Percentiles rank a stretch among this genome's conserved stretches.
Evolutionary conservation across 2,329 filamentous ascomycete species (phyloP).

Genomic region (Paecilomyces sp.): DNA sequence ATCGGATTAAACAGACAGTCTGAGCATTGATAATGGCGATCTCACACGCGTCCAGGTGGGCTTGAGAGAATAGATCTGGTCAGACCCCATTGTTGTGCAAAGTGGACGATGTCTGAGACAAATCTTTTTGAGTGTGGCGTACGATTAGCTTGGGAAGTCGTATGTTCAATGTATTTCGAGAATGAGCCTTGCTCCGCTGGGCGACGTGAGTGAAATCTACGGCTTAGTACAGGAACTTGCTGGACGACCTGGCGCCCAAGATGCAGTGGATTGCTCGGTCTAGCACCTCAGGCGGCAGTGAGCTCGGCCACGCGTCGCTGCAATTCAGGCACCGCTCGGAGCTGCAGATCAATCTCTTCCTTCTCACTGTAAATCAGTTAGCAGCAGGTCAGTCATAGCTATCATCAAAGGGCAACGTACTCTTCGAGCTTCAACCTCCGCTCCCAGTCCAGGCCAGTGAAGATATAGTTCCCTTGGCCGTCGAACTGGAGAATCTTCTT

Average conservation of each 20-base stretch:
- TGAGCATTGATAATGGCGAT: no score
- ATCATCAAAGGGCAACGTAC: conserved; percentile 32
- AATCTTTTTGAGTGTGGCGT: no score
- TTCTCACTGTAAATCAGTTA: conserved; percentile 55
- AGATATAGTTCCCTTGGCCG: conserved; percentile 84
- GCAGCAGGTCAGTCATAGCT: conserved; percentile 4
- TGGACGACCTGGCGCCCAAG: not conserved
- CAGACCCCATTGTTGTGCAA: no score
- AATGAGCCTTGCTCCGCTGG: not conserved
- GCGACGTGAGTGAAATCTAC: not conserved
- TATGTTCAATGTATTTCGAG: no score
- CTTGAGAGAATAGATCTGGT: no score
- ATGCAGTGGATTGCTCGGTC: not conserved
- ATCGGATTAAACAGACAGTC: no score
- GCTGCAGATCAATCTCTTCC: conserved; percentile 80
- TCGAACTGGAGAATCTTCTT: conserved; percentile 93
- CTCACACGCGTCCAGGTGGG: no score
- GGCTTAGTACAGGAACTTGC: not conserved
- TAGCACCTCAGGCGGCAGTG: conserved; percentile 37
- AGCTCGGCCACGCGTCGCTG: conserved; percentile 79
- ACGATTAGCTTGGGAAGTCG: no score
- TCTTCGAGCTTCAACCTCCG: conserved; percentile 80
- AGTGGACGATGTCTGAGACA: no score
- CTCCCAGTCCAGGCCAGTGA: conserved; percentile 84
- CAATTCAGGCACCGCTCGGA: conserved; percentile 80